Percentiles rank a stretch among this genome's conserved stretches.
Conservation (phyloP, 495 filamentous ascomycete species). For the Penicillium canescens region DNA sequence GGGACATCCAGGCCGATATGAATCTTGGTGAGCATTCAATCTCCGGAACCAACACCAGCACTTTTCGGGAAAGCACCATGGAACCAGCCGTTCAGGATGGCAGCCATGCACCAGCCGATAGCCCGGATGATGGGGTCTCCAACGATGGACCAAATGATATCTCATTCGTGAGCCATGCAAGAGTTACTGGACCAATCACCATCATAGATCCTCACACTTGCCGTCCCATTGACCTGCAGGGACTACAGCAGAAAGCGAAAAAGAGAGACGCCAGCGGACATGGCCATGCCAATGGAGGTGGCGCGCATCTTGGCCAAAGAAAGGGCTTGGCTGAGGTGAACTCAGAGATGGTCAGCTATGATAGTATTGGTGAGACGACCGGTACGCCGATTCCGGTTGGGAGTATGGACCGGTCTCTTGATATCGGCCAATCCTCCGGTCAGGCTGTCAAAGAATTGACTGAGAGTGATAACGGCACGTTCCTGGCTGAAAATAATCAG, state of each 20-base stretch:
- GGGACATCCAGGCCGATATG: background rate
- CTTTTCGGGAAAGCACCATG: too few relatives aligned
- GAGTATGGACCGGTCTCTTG: background rate
- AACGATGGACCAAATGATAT: background rate
- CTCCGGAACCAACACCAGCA: too few relatives aligned
- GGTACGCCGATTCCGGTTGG: background rate
- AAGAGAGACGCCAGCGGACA: background rate
- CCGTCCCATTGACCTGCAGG: background rate
- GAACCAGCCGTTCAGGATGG: too few relatives aligned
- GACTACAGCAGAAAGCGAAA: background rate
- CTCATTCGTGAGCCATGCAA: background rate
- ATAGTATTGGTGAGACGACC: background rate
- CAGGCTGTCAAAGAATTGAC: background rate
- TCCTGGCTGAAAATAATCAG: background rate
- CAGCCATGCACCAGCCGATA: too few relatives aligned
- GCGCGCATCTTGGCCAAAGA: too few relatives aligned
- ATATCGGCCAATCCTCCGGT: background rate
- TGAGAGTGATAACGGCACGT: background rate
- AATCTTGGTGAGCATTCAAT: too few relatives aligned
- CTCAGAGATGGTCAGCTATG: background rate
- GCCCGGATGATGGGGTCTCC: too few relatives aligned
- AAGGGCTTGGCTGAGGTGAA: too few relatives aligned
- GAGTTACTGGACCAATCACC: background rate
- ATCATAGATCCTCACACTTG: slow-evolving; percentile 5
- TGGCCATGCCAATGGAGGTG: background rate